A percentile compares a stretch with the other conserved stretches of the same genome.
Evolutionary conservation across 208 protist species (phyloP).

Genomic region (Phytomonas francai): DNA sequence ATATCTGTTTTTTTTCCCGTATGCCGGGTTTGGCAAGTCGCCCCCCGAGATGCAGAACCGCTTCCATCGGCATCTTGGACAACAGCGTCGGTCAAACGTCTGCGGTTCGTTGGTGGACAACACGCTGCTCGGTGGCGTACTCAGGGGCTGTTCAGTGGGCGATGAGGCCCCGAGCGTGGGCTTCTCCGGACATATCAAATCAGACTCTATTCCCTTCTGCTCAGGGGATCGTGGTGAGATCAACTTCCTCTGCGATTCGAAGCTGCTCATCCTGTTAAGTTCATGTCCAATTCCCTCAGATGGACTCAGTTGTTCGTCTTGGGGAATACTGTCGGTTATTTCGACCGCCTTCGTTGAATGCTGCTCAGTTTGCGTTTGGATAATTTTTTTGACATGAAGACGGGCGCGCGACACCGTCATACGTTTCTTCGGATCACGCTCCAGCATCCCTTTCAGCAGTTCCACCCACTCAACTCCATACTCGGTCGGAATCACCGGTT

Average conservation of each 20-base stretch:
- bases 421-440: slow-evolving; percentile 53
- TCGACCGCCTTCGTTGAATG: not conserved
- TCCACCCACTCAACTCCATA: slow-evolving; percentile 28
- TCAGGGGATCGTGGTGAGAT: not conserved
- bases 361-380: not conserved
- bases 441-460: slow-evolving; percentile 69
- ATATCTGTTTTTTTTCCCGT: not conserved
- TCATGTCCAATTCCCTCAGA: not conserved
- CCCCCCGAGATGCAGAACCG: not conserved
- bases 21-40: not conserved
- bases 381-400: slow-evolving; percentile 13
- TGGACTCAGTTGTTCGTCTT: not conserved
- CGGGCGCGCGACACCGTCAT: slow-evolving; percentile 27
- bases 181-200: not conserved
- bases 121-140: not conserved
- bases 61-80: not conserved
- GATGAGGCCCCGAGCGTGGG: not conserved
- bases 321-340: not conserved
- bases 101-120: not conserved
- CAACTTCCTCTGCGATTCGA: not conserved
- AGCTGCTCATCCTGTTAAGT: not conserved
- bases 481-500: slow-evolving; percentile 27
- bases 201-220: not conserved
- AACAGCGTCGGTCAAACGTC: not conserved
- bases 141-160: not conserved